Evolutionary conservation across 345 rosid genomes (phyloP).

Genomic region (Lumnitzera littorea): DNA sequence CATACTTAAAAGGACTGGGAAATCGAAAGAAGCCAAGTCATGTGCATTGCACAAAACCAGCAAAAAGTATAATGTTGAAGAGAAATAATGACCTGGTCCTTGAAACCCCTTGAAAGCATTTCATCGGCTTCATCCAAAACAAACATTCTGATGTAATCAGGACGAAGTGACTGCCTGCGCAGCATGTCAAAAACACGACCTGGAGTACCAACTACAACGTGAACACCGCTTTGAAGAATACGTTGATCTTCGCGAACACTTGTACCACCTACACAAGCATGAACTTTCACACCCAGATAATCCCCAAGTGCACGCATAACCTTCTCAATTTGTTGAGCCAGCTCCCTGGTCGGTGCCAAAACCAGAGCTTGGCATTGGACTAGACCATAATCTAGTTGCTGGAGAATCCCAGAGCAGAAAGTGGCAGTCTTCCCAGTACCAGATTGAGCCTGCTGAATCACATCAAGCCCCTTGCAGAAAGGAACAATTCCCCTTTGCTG

Average conservation of each 20-base stretch:
- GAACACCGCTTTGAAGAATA: slow-evolving; percentile 84
- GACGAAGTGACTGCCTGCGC: slow-evolving; percentile 74
- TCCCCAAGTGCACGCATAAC: slow-evolving; percentile 96
- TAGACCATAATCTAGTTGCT: slow-evolving; percentile 64
- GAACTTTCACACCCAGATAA: slow-evolving; percentile 85
- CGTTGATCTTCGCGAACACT: slow-evolving; percentile 91
- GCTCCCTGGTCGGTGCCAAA: slow-evolving; percentile 86
- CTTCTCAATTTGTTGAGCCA: slow-evolving; percentile 93
- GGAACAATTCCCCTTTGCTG: slow-evolving; percentile 96
- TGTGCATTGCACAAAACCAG: background rate
- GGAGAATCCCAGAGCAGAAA: slow-evolving; percentile 86
- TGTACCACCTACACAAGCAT: slow-evolving; percentile 95
- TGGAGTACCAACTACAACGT: slow-evolving; percentile 95
- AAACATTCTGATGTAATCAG: slow-evolving; percentile 77
- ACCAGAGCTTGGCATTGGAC: slow-evolving; percentile 86
- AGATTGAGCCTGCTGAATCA: slow-evolving; percentile 93
- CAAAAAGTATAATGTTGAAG: background rate
- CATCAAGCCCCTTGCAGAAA: slow-evolving; percentile 88
- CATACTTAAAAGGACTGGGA: no score
- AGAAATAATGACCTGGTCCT: slow-evolving; percentile 59
- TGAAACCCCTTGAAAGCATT: slow-evolving; percentile 94
- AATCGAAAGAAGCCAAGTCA: no score
- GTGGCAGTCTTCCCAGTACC: slow-evolving; percentile 97
- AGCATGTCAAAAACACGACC: slow-evolving; percentile 98
- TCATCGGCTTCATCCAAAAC: slow-evolving; percentile 96